Evolutionary conservation across 2,329 filamentous ascomycete genomes (phyloP), one percentile per base, ranked within the genome.

Genomic region (Parastagonospora avenae): DNA sequence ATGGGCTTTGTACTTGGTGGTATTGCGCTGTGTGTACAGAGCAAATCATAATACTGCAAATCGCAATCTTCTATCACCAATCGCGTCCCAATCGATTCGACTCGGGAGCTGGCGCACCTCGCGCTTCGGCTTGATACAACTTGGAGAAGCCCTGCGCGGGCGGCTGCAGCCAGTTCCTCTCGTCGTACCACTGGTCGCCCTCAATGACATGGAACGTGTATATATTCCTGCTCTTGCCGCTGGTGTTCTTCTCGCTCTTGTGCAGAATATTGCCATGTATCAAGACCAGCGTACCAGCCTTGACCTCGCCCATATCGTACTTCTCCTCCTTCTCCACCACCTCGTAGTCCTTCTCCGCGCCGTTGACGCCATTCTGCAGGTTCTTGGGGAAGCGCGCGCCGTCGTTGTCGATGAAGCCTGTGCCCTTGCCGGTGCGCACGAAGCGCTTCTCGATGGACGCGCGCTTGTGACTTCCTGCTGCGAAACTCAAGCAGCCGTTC

Each of bases 141-240:
- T 76, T 88, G 6, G 89, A 92, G 69, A 99, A 97, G 0, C 91
- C 92, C 36, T 84, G 83, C 35, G 80, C 78, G 0, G 91, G 88
- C 50, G 92, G 91, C 77, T 97, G 93, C 72, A 99, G 75, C 94
- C 94, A 97, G 75, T 99, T 99, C 75, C 82, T 82, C 75, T 83
- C 82, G 74, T 97, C 94, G 73, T 97, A 99, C 47, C 77, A 79
- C 37, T 86, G 79, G 15, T 88, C 83, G 0, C 89, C 90, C 76
- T 97, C 94, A 67, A 97, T 97, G 50, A 96, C 85, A 78, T 99
- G 94, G 73, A 97, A 99, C 0, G 94, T 97, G 75, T 97, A 99
- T 46, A 97, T 96, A 70, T 94, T 95, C 60, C 93, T 82, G 16
- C 92, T 92, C 79, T 91, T 93, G 58, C 82, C 76, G 71, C 92